Percentiles rank a stretch among this genome's conserved stretches.
Conservation (phyloP, 805 yeast genomes). For the Peterozyma xylosa region DNA sequence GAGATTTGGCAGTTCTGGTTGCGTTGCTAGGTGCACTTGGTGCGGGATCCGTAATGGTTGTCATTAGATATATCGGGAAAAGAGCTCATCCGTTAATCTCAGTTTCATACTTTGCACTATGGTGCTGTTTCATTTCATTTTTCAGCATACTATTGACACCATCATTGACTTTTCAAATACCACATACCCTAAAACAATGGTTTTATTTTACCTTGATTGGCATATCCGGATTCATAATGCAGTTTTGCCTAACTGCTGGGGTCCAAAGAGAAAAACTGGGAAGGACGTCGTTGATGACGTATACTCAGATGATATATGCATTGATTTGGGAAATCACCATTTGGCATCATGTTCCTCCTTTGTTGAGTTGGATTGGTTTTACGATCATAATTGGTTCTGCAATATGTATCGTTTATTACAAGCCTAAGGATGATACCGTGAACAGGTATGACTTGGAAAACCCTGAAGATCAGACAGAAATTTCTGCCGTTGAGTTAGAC, state of each 20-base stretch:
- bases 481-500: no score
- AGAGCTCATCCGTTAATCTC: constrained; percentile 75
- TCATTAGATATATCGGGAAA: constrained; percentile 68
- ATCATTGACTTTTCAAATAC: constrained; percentile 49
- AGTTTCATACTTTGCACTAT: constrained; percentile 68
- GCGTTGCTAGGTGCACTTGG: constrained; percentile 66
- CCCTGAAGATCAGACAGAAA: no score
- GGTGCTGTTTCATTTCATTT: constrained; percentile 47
- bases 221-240: constrained; percentile 75
- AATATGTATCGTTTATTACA: constrained; percentile 44
- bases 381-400: constrained; percentile 62
- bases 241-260: constrained; percentile 72
- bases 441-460: no score
- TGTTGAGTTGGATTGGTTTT: constrained; percentile 65
- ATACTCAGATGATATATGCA: constrained; percentile 74
- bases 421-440: constrained; percentile 21
- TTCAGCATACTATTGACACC: constrained; percentile 49
- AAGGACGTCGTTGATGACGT: constrained; percentile 65
- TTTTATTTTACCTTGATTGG: constrained; percentile 54
- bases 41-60: constrained; percentile 60
- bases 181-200: constrained; percentile 64
- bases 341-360: constrained; percentile 68
- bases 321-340: constrained; percentile 63
- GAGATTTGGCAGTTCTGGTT: constrained; percentile 55
- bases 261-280: constrained; percentile 77